Evolutionary conservation across 2,329 filamentous ascomycete species (phyloP), one percentile per base, ranked within the genome.

Genomic region (Xylaria sp.): DNA sequence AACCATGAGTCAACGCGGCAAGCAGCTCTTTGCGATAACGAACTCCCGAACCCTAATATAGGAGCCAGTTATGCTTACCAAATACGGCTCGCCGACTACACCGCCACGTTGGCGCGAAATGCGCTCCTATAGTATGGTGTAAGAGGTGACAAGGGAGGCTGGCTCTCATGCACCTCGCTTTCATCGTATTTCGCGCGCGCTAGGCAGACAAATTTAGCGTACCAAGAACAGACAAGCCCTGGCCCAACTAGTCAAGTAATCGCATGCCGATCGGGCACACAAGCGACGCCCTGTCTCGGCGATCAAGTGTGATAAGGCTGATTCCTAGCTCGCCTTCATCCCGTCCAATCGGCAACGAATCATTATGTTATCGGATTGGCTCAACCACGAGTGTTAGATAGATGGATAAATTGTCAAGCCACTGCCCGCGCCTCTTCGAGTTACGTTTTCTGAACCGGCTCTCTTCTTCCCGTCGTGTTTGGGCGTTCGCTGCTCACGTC

Each of bases 121-220:
- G 43, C 58, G 13, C 7, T 30, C 53, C 34, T 3, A n/a, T 25
- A 5, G 15, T 13, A 13, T n/a, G 5, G 48, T 43, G 52, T 45
- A 50, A 32, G n/a, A n/a, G 25, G 36, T 25, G 62, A 53, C 55
- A n/a, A 46, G 61, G 61, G 32, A 25, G 41, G 30, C 39, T 15
- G 15, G 30, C 7, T 36, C 36, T 53, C 34, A 67, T 70, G 68
- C 68, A 68, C 36, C 58, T 70, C 68, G 65, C 61, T 43, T 70
- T 65, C 68, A 59, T 70, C 68, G 68, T 68, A 68, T 70, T 70
- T 62, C 53, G 56, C 52, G 20, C 32, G 12, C 30, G n/a, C 28
- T 56, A 41, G 59, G 25, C 20, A 18, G 45, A 53, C 50, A n/a
- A 20, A 32, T n/a, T 64, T 53, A 62, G 52, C 36, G n/a, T 46